Evolutionary conservation across 441 rosid species (phyloP), one percentile per base, ranked within the genome.

Genomic region (Manihot esculenta): DNA sequence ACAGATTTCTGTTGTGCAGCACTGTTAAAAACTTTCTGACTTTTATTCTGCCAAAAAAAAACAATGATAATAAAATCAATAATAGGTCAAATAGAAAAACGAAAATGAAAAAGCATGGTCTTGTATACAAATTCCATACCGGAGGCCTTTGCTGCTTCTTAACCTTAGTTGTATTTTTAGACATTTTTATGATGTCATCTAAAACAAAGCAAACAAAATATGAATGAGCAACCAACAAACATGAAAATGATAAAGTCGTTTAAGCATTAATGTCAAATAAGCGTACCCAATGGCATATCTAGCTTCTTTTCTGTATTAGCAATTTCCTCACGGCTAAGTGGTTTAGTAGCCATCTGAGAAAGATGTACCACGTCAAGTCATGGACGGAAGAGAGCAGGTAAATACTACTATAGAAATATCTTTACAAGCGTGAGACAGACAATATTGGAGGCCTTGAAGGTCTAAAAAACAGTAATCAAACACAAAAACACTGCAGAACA

Each of bases 141-240:
- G 84, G 80, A 26, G 71, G 60, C 69, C 96, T 82, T 10, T 6
- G 81, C 65, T 74, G 86, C 80, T 82, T 83, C 81, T 87, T 89
- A 49, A 76, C 45, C 70, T 83, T 86, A 56, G 70, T 74, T 68
- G 75, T 72, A 49, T 74, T 85, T 81, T 94, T 90, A 1, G 95
- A 89, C 91, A 93, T 79, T 76, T 93, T 93, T 76, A 93, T 91
- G 70, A 93, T 90, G 33, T 87, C 96, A 79, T 93, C 98, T 89
- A 55, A 15, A 68, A 44, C 58, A 74, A 30, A 10, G 56, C 42
- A 61, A 64, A 1, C 61, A 64, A 33, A 59, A 6, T 50, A 35
- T 15, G 12, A 20, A 51, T 20, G 41, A 51, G 8, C 56, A 72
- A 71, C 65, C 27, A 74, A n/a, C 30, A 27, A 44, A 26, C 23